phyloP scores from a whole-genome alignment of 768 basidiomycete genomes.

The Russula compacta region DNA sequence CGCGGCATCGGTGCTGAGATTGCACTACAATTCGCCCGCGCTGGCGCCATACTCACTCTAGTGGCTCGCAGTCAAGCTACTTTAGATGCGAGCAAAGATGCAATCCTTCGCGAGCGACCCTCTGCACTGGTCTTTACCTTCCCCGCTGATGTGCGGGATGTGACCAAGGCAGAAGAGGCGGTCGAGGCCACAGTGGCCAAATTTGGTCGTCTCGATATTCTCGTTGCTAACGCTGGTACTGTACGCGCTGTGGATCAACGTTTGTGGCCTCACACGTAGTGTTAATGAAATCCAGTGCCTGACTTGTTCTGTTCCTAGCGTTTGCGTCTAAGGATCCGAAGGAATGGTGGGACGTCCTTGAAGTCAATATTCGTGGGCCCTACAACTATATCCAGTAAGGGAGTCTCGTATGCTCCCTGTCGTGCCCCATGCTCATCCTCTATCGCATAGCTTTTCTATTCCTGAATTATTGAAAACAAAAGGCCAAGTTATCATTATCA shows the following conservation, averaged over 20 bases:
- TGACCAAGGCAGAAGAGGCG: background rate
- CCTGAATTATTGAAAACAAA: background rate
- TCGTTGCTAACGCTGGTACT: background rate
- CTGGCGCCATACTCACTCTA: background rate
- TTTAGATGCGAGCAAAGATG: background rate
- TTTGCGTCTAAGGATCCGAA: background rate
- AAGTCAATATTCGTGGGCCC: background rate
- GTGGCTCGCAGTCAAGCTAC: background rate
- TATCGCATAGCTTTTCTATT: background rate
- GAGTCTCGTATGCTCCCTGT: too few relatives aligned
- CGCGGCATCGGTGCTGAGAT: background rate
- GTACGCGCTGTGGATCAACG: background rate
- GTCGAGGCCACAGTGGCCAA: background rate
- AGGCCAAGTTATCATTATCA: background rate
- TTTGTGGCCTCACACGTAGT: background rate
- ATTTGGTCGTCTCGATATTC: background rate
- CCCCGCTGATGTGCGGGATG: background rate
- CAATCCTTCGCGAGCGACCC: background rate
- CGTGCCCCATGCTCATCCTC: background rate
- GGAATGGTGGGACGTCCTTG: constrained; percentile 1
- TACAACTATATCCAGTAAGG: background rate
- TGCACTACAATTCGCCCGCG: background rate
- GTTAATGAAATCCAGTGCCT: background rate
- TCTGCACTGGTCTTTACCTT: background rate
- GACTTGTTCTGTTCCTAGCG: background rate